Evolutionary conservation across 1,139 yeast genomes (phyloP).

Genomic region (Hyphopichia pseudoburtonii): DNA sequence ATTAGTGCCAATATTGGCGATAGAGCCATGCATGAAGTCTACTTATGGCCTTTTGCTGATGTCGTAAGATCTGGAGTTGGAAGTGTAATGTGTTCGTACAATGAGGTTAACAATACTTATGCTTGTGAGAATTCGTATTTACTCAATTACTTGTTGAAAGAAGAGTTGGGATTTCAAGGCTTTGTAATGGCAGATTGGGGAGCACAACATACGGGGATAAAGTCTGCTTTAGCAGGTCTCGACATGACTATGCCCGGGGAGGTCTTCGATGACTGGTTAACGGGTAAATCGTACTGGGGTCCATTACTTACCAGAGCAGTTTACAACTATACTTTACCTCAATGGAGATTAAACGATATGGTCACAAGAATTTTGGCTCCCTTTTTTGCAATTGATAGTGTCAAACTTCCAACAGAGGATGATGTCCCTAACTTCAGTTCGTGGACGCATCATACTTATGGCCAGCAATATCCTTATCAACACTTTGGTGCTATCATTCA

Average conservation of each 20-base stretch:
- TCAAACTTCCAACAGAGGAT: constrained; percentile 36
- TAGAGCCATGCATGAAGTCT: constrained; percentile 61
- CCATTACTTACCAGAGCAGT: constrained; percentile 55
- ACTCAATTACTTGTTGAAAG: constrained; percentile 55
- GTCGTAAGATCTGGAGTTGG: constrained; percentile 61
- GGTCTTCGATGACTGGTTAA: constrained; percentile 50
- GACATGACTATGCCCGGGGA: constrained; percentile 75
- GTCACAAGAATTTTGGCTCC: constrained; percentile 59
- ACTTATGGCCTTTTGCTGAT: constrained; percentile 69
- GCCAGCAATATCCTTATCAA: constrained; percentile 52
- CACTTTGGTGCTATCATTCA: constrained; percentile 53
- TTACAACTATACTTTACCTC: constrained; percentile 56
- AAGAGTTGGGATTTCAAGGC: constrained; percentile 67
- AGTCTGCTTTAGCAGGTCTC: constrained; percentile 57
- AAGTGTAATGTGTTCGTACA: constrained; percentile 63
- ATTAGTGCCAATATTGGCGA: constrained; percentile 58
- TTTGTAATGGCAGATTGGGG: constrained; percentile 70
- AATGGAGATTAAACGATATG: constrained; percentile 61
- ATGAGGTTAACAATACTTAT: constrained; percentile 56
- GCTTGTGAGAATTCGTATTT: constrained; percentile 63
- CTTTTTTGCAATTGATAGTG: constrained; percentile 44
- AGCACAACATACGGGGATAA: constrained; percentile 59
- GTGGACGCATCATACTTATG: constrained; percentile 58
- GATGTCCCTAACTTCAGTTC: constrained; percentile 57
- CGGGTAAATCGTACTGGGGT: constrained; percentile 61